These are phyloP conservation scores for Dendrocalamus latiflorus DNA, from an alignment of 202 grass and related monocot genomes.

Conservation along the genomic window DNA sequence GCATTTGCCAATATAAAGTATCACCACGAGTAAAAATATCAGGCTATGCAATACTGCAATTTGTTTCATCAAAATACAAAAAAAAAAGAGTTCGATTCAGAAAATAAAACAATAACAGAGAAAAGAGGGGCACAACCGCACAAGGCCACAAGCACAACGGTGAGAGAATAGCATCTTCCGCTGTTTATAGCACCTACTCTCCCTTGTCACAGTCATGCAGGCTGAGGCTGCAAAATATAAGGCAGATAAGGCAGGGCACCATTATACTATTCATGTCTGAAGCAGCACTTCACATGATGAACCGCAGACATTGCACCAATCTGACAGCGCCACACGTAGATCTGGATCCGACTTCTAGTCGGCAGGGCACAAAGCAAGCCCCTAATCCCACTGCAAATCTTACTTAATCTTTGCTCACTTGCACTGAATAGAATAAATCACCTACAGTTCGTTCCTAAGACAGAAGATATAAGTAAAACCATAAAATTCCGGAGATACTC, in stretches of 20 bases:
- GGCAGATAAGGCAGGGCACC: not conserved
- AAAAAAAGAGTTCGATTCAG: not conserved
- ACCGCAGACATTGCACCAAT: not conserved
- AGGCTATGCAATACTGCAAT: not conserved
- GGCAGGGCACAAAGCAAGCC: not conserved
- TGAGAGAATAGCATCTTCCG: no score
- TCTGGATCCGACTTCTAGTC: conserved; percentile 11
- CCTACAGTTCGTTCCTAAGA: not conserved
- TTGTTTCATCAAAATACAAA: not conserved
- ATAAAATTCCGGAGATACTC: not conserved
- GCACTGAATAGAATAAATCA: not conserved
- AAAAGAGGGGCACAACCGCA: no score
- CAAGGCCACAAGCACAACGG: no score
- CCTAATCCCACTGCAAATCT: not conserved
- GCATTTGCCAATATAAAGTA: not conserved
- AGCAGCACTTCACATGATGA: conserved; percentile 3
- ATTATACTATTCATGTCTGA: not conserved
- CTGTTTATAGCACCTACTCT: no score
- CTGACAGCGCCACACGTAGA: not conserved
- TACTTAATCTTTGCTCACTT: not conserved
- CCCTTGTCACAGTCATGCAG: not conserved
- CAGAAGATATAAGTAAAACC: not conserved
- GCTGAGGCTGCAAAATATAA: not conserved
- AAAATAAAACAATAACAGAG: no score
- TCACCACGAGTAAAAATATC: not conserved